These are phyloP conservation scores for Scheffersomyces lignosus DNA, from an alignment of 805 yeast species.

Conservation along the genomic window DNA sequence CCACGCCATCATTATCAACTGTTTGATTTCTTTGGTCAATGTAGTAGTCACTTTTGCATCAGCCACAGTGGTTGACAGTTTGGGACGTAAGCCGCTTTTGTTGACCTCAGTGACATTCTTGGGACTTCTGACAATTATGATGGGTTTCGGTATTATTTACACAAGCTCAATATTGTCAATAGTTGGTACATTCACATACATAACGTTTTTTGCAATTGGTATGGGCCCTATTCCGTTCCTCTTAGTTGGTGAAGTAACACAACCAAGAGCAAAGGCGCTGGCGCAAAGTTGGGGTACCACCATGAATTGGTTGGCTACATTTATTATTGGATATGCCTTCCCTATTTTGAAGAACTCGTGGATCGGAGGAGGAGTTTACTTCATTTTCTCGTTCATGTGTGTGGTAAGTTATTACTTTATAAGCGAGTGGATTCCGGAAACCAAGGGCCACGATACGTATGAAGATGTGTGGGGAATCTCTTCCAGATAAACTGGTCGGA, in stretches of 20 bases:
- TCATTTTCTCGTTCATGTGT: constrained; percentile 65
- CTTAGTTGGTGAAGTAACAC: constrained; percentile 85
- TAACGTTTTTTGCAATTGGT: constrained; percentile 86
- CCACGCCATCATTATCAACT: constrained; percentile 69
- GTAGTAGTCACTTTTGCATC: constrained; percentile 71
- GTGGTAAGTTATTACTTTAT: constrained; percentile 50
- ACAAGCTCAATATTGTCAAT: constrained; percentile 53
- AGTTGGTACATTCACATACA: constrained; percentile 66
- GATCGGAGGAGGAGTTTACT: constrained; percentile 79
- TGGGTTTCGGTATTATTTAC: constrained; percentile 64
- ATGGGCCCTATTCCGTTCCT: constrained; percentile 95
- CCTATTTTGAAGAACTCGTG: constrained; percentile 61
- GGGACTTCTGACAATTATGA: constrained; percentile 61
- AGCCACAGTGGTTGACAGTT: constrained; percentile 68
- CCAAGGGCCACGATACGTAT: constrained; percentile 62
- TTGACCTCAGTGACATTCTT: constrained; percentile 65
- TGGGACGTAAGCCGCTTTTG: constrained; percentile 76
- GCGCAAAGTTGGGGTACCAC: constrained; percentile 95
- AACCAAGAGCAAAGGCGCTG: constrained; percentile 69
- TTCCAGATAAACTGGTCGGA: constrained; percentile 11
- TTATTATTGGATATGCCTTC: constrained; percentile 75
- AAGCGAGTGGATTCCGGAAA: constrained; percentile 62
- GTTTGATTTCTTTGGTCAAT: constrained; percentile 73
- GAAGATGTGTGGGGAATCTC: constrained; percentile 72
- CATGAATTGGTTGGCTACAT: constrained; percentile 89